phyloP scores from a whole-genome alignment of 1,284 basidiomycete genomes.

The Ceratobasidium sp. region DNA sequence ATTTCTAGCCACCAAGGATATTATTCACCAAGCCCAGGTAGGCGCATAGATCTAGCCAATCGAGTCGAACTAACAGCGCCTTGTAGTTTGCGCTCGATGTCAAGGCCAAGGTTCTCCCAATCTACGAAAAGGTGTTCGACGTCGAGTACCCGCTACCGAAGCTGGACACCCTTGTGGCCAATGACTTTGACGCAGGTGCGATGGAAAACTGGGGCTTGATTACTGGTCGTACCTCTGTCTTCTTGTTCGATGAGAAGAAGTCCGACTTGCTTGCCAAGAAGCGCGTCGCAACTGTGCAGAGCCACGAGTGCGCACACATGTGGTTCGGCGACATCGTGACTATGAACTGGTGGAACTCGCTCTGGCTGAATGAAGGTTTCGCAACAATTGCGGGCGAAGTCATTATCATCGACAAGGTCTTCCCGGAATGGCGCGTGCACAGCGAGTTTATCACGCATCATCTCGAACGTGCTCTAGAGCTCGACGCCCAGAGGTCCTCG shows the following conservation, averaged over 20 bases:
- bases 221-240: constrained; percentile 86
- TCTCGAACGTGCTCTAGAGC: constrained; percentile 59
- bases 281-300: constrained; percentile 79
- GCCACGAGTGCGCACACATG: constrained; percentile 77
- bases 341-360: constrained; percentile 54
- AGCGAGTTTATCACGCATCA: constrained; percentile 74
- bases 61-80: background rate
- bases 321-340: constrained; percentile 69
- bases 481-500: constrained; percentile 91
- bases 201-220: constrained; percentile 99
- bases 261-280: constrained; percentile 83
- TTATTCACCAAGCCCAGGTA: constrained; percentile 76
- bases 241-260: constrained; percentile 83
- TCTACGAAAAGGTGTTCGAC: constrained; percentile 95
- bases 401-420: constrained; percentile 82
- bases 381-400: constrained; percentile 83
- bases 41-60: background rate
- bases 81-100: constrained; percentile 85
- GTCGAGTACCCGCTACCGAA: constrained; percentile 94
- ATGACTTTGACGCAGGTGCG: constrained; percentile 91
- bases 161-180: constrained; percentile 79
- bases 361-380: constrained; percentile 74
- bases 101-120: constrained; percentile 84
- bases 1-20: constrained; percentile 78
- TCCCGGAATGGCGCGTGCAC: constrained; percentile 74